A percentile compares a stretch with the other conserved stretches of the same genome.
These are phyloP conservation scores for Gyrodon lividus DNA, from an alignment of 768 basidiomycete species.

Conservation along the genomic window DNA sequence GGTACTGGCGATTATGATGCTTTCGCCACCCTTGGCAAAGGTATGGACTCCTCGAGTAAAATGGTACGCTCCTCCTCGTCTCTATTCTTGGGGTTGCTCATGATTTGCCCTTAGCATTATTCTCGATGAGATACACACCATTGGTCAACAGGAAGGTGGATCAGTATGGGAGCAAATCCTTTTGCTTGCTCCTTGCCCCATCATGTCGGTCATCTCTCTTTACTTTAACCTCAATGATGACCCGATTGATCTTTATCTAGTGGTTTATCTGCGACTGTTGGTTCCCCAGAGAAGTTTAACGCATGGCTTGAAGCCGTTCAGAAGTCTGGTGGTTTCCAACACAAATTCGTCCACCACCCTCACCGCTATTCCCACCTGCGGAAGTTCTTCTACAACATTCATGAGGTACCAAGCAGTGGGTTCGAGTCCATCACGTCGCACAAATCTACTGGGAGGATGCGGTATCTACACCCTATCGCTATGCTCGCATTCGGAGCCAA, in stretches of 20 bases:
- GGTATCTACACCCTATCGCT: conserved; percentile 65
- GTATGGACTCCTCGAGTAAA: conserved; percentile 64
- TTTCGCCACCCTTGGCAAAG: conserved; percentile 62
- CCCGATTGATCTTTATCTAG: conserved; percentile 29
- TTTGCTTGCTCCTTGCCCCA: conserved; percentile 64
- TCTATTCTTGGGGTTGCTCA: neutral
- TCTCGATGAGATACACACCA: conserved; percentile 55
- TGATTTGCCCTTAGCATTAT: conserved; percentile 49
- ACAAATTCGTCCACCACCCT: conserved; percentile 59
- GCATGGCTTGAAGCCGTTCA: conserved; percentile 65
- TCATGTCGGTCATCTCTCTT: conserved; percentile 51
- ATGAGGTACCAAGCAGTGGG: conserved; percentile 11
- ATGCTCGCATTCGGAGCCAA: conserved; percentile 53
- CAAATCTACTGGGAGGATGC: conserved; percentile 38
- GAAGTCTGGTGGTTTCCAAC: conserved; percentile 52
- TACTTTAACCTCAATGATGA: neutral
- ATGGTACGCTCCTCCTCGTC: conserved; percentile 37
- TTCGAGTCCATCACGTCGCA: conserved; percentile 40
- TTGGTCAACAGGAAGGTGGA: conserved; percentile 69
- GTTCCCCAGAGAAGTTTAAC: conserved; percentile 63
- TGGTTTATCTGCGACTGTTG: conserved; percentile 72
- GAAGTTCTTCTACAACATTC: conserved; percentile 56
- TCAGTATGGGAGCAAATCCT: conserved; percentile 77
- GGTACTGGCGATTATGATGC: conserved; percentile 63
- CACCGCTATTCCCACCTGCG: conserved; percentile 75